phyloP scores from a whole-genome alignment of 139 green algal genomes.

The Coelastrella sp. region DNA sequence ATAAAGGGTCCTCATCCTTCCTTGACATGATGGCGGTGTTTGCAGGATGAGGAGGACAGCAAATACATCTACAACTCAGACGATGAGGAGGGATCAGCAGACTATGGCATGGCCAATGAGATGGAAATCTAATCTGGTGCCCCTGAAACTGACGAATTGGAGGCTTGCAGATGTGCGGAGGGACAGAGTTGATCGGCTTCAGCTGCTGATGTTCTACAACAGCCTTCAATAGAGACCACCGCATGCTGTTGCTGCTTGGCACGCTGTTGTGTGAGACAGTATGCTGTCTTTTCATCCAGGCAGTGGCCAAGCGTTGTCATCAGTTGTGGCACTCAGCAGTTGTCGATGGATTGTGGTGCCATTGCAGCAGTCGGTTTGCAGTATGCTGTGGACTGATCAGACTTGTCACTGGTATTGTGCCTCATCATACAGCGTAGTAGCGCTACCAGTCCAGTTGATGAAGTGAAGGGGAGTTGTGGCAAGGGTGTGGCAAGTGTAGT shows the following conservation, averaged over 20 bases:
- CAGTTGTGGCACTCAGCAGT: too few relatives aligned
- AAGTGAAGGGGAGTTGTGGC: too few relatives aligned
- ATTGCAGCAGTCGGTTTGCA: too few relatives aligned
- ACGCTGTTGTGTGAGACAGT: not conserved
- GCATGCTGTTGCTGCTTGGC: not conserved
- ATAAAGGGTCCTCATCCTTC: not conserved
- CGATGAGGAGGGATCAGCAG: conserved; percentile 61
- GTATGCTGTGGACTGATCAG: too few relatives aligned
- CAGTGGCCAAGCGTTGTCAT: too few relatives aligned
- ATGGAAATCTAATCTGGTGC: conserved; percentile 74
- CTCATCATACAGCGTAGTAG: too few relatives aligned
- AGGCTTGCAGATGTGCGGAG: too few relatives aligned
- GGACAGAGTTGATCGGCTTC: not conserved
- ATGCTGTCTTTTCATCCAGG: too few relatives aligned
- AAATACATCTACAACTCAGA: conserved; percentile 77
- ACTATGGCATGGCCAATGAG: conserved; percentile 79
- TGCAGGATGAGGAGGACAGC: conserved; percentile 47
- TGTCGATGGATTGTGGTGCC: too few relatives aligned
- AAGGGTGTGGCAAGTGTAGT: too few relatives aligned
- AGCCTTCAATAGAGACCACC: not conserved
- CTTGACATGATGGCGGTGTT: not conserved
- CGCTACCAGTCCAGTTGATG: too few relatives aligned
- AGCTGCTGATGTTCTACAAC: not conserved
- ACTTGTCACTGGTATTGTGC: too few relatives aligned
- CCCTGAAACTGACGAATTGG: not conserved